These are phyloP conservation scores for Podospora bellae-mahoneyi DNA, from an alignment of 495 filamentous ascomycete species.

Conservation along the genomic window DNA sequence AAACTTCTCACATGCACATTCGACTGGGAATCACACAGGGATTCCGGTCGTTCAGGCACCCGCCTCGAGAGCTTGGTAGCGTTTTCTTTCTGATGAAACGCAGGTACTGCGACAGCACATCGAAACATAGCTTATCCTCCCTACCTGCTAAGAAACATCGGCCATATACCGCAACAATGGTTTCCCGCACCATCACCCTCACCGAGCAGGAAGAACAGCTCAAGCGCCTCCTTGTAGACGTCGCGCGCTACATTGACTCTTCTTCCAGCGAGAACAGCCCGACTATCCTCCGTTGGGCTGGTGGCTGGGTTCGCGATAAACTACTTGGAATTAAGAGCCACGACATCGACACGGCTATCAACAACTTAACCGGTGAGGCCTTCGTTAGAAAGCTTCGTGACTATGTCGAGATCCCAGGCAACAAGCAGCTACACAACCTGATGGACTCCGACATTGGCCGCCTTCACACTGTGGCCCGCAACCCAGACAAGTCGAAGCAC, in stretches of 20 bases:
- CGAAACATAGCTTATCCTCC: constrained; percentile 9
- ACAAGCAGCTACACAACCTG: constrained; percentile 44
- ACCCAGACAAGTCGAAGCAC: constrained; percentile 97
- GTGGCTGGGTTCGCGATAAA: constrained; percentile 99
- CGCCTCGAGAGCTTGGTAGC: neutral
- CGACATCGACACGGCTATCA: constrained; percentile 95
- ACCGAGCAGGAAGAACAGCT: constrained; percentile 66
- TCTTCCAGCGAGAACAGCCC: constrained; percentile 34
- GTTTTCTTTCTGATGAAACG: constrained; percentile 23
- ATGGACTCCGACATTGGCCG: constrained; percentile 56
- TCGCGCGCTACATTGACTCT: constrained; percentile 63
- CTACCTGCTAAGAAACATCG: neutral
- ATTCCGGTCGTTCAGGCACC: neutral
- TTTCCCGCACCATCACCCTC: constrained; percentile 39
- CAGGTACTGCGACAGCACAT: constrained; percentile 13
- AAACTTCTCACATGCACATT: constrained; percentile 10
- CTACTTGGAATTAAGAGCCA: constrained; percentile 74
- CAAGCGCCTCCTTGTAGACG: constrained; percentile 67
- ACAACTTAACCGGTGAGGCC: constrained; percentile 85
- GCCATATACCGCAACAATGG: neutral
- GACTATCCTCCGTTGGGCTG: constrained; percentile 79
- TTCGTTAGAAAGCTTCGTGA: constrained; percentile 64
- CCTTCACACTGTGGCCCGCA: constrained; percentile 75
- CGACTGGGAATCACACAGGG: constrained; percentile 4
- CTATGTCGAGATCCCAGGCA: constrained; percentile 48